Evolutionary conservation across 306 rosid species (phyloP).

Genomic region (Gastrolobium villosum): DNA sequence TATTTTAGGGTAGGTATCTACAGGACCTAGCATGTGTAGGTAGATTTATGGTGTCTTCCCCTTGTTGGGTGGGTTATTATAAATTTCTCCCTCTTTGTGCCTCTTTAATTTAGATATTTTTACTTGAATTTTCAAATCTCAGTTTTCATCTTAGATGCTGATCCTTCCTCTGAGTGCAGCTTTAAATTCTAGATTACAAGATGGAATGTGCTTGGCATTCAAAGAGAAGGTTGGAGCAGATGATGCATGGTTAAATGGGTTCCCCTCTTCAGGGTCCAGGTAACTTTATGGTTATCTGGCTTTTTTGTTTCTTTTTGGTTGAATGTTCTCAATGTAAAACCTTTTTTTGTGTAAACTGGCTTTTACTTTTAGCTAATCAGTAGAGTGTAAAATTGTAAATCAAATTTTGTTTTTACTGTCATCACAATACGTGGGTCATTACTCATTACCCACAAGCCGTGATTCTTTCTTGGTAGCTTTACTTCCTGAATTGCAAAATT

Average conservation of each 20-base stretch:
- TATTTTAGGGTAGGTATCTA: slow-evolving; percentile 7
- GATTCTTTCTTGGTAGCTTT: slow-evolving; percentile 35
- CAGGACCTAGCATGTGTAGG: background rate
- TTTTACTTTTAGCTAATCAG: background rate
- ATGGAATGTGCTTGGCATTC: slow-evolving; percentile 49
- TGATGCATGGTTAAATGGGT: slow-evolving; percentile 64
- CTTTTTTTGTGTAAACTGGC: slow-evolving; percentile 1
- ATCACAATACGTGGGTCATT: background rate
- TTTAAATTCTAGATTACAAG: slow-evolving; percentile 55
- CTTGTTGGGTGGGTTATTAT: slow-evolving; percentile 1
- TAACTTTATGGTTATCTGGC: slow-evolving; percentile 44
- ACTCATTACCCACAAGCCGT: slow-evolving; percentile 4
- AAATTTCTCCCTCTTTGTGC: background rate
- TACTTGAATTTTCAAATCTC: slow-evolving; percentile 15
- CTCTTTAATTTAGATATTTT: slow-evolving; percentile 10
- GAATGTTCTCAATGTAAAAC: background rate
- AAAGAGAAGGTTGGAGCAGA: slow-evolving; percentile 54
- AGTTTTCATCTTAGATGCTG: slow-evolving; percentile 31
- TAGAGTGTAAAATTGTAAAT: slow-evolving; percentile 8
- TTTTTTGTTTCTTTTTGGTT: slow-evolving; percentile 27
- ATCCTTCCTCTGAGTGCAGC: slow-evolving; percentile 48
- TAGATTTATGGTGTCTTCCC: background rate
- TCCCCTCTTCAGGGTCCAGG: slow-evolving; percentile 59
- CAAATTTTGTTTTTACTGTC: slow-evolving; percentile 18
- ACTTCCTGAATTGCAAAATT: slow-evolving; percentile 16